Base-by-base conservation (phyloP, 1,284 basidiomycete species). In the Leccinum colubrinum region DNA sequence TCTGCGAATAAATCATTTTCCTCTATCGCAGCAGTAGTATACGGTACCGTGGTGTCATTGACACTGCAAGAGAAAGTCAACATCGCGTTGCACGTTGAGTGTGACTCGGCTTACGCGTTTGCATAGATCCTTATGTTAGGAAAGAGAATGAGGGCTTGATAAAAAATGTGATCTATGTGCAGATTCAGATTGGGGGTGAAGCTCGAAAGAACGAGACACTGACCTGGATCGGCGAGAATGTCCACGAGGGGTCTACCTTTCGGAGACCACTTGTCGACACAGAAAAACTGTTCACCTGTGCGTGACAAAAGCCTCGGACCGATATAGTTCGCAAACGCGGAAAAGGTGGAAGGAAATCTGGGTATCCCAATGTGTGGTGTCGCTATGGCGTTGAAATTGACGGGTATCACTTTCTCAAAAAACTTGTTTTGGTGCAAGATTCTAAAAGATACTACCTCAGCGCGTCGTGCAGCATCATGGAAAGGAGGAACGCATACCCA, bases 181-280 rank as follows among this genome's bases (percentile, higher is more conserved):
- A 65, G 6, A 46, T 39, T 72, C 35, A 72, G 59, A 59, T n/a
- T 51, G 9, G 4, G 2, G 17, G 20, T 48, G 27, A 27, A 22
- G 22, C 20, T 25, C 4, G 22, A 37, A 50, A 22, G 46, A 46
- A 58, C 48, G 20, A 59, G 43, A 17, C 33, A 56, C 85, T 67
- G 68, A 90, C 92, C 80, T 66, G 91, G 90, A 76, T 96, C 93
- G 2, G 91, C 89, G 87, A 97, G 92, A 62, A 95, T 85, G 62
- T 93, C 87, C 20, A 96, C 73, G 5, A 97, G 74, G 2, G 93
- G 86, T 58, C 88, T 79, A 3, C 87, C 89, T 59, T 81, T 82
- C 1, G 81, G 79, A 1, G 86, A 85, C 83, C 91, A 96, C 62
- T 82, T 83, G 74, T 97, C 94, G 0, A 80, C 81, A 52, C 83